These are phyloP conservation scores for Solanum infundibuliforme DNA, from an alignment of 257 asterid genomes.

Conservation along the genomic window DNA sequence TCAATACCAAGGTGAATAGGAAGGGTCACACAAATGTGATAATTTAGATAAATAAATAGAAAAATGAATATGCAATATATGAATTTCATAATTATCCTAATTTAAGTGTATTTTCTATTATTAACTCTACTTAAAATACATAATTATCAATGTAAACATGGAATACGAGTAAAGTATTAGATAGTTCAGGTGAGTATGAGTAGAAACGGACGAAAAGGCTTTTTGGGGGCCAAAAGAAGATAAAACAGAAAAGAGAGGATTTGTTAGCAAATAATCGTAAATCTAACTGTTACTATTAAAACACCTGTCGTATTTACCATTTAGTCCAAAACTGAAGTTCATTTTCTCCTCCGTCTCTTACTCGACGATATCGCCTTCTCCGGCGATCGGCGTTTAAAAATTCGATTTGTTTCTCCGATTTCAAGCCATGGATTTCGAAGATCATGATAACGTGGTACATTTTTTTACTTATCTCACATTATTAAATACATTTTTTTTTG, in stretches of 20 bases:
- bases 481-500: not conserved
- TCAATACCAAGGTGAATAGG: no score
- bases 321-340: not conserved
- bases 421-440: conserved; percentile 23
- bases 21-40: no score
- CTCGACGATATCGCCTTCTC: not conserved
- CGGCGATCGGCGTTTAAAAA: not conserved
- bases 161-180: no score
- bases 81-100: no score
- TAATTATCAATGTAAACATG: no score
- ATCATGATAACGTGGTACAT: conserved; percentile 41
- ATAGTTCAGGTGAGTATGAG: no score
- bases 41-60: no score
- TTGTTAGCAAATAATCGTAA: not conserved
- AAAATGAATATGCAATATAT: no score
- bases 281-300: not conserved
- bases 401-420: not conserved
- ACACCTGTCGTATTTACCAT: not conserved
- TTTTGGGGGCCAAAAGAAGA: not conserved
- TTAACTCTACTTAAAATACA: no score
- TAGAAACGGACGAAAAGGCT: no score
- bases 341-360: not conserved
- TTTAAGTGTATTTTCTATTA: no score
- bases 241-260: not conserved
- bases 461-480: conserved; percentile 7